Conservation (phyloP, 768 basidiomycete species). For the Porphyrellus cyaneotinctus region DNA sequence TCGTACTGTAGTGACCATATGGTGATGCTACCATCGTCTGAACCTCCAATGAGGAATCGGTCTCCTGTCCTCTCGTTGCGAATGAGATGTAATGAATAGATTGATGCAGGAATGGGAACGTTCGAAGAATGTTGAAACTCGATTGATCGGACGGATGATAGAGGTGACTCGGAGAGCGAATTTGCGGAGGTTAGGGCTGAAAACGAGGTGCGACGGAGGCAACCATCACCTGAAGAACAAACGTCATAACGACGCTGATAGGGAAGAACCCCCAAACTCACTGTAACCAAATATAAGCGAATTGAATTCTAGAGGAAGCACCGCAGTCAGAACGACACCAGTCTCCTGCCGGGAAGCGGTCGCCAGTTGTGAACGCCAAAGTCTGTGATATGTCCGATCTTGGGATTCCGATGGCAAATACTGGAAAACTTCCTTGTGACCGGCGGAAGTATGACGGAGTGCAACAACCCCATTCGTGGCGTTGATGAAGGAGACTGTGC, state of each 20-base stretch:
- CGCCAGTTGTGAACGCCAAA: constrained; percentile 21
- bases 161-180: background rate
- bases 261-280: constrained; percentile 28
- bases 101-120: constrained; percentile 43
- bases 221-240: constrained; percentile 42
- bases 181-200: constrained; percentile 28
- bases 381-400: constrained; percentile 5
- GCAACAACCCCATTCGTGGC: constrained; percentile 15
- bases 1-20: constrained; percentile 68
- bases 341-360: constrained; percentile 1
- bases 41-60: constrained; percentile 65
- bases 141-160: constrained; percentile 1
- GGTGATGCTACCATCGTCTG: constrained; percentile 72
- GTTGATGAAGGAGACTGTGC: constrained; percentile 6
- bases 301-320: constrained; percentile 56
- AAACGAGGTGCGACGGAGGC: constrained; percentile 44
- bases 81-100: constrained; percentile 46
- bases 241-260: background rate
- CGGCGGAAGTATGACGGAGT: constrained; percentile 17
- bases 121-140: constrained; percentile 41
- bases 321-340: constrained; percentile 30
- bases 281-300: constrained; percentile 61
- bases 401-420: constrained; percentile 7
- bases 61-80: constrained; percentile 59
- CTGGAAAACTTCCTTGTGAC: constrained; percentile 19